These are phyloP conservation scores for Yueomyces sp. DNA, from an alignment of 805 yeast genomes.

Conservation along the genomic window DNA sequence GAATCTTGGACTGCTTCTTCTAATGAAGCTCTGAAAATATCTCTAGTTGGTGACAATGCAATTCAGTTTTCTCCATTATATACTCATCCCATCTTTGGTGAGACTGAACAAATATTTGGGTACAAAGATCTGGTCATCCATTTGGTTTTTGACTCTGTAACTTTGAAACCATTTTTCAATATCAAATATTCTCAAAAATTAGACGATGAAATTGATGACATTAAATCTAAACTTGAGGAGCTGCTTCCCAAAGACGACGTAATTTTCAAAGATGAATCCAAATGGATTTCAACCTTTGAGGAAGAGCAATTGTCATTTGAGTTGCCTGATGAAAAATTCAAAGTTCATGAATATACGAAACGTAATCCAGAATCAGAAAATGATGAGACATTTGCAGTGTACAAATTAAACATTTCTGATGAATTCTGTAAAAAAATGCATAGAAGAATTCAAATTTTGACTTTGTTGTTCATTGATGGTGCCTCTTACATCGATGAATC, in stretches of 20 bases:
- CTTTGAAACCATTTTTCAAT: conserved; percentile 60
- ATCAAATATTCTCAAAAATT: conserved; percentile 43
- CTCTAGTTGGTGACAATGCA: conserved; percentile 43
- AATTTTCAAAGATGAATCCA: conserved; percentile 45
- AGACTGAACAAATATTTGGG: conserved; percentile 79
- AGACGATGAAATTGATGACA: conserved; percentile 43
- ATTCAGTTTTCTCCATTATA: conserved; percentile 62
- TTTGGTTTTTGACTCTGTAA: conserved; percentile 57
- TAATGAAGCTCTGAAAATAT: conserved; percentile 50
- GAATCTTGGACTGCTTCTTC: conserved; percentile 67
- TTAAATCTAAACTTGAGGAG: conserved; percentile 38
- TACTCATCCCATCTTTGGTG: conserved; percentile 92
- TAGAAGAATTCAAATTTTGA: conserved; percentile 62
- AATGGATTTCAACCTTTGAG: conserved; percentile 49
- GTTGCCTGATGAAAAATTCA: conserved; percentile 28
- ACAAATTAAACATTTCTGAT: conserved; percentile 25
- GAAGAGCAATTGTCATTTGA: conserved; percentile 32
- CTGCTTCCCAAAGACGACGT: conserved; percentile 47
- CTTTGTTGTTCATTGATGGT: conserved; percentile 80
- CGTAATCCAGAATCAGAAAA: conserved; percentile 5
- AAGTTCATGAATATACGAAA: conserved; percentile 21
- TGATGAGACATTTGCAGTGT: conserved; percentile 36
- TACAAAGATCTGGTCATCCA: conserved; percentile 56
- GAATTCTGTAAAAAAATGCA: conserved; percentile 38
- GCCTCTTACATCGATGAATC: conserved; percentile 72